Conservation (phyloP, 306 rosid species). For the Sophora flavescens region DNA sequence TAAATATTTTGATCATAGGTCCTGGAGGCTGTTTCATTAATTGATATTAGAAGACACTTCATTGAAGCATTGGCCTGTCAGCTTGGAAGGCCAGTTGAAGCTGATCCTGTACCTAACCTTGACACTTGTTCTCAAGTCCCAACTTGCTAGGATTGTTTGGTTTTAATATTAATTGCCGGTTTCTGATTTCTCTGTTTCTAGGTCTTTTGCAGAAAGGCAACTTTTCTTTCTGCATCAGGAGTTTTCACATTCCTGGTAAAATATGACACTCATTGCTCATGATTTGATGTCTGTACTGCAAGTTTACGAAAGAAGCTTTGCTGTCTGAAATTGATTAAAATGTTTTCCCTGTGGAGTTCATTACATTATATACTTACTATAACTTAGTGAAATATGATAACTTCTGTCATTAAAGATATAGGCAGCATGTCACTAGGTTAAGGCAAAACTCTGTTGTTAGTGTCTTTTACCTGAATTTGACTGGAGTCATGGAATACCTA, state of each 20-base stretch:
- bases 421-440: slow-evolving; percentile 8
- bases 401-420: slow-evolving; percentile 14
- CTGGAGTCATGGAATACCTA: background rate
- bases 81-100: slow-evolving; percentile 93
- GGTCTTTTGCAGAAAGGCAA: slow-evolving; percentile 94
- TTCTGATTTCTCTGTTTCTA: slow-evolving; percentile 50
- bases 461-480: slow-evolving; percentile 1
- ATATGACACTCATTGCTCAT: slow-evolving; percentile 26
- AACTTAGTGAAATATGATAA: background rate
- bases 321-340: slow-evolving; percentile 38
- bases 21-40: slow-evolving; percentile 76
- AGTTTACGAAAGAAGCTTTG: slow-evolving; percentile 28
- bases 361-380: background rate
- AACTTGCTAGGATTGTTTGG: slow-evolving; percentile 28
- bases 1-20: slow-evolving; percentile 57
- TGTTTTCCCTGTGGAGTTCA: slow-evolving; percentile 1
- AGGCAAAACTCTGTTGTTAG: slow-evolving; percentile 18
- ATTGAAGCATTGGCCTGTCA: slow-evolving; percentile 77
- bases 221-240: slow-evolving; percentile 72
- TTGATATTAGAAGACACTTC: slow-evolving; percentile 83
- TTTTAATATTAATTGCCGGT: slow-evolving; percentile 39
- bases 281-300: background rate
- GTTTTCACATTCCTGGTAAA: slow-evolving; percentile 83
- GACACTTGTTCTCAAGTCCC: slow-evolving; percentile 26
- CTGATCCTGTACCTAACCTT: slow-evolving; percentile 74